These are phyloP conservation scores for Capsicum baccatum DNA, from an alignment of 257 asterid species.

Conservation along the genomic window DNA sequence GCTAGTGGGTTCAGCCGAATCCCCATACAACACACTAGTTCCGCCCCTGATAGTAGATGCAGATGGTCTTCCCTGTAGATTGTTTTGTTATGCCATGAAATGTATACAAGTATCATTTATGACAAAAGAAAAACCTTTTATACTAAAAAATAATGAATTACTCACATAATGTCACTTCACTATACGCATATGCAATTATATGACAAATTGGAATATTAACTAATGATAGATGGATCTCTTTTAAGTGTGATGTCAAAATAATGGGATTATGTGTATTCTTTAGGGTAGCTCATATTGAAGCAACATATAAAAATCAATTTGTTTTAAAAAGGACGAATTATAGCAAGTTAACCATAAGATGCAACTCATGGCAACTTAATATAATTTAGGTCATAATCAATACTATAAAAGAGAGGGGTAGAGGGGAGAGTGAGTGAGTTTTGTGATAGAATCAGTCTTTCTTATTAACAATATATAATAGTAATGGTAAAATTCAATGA, in stretches of 20 bases:
- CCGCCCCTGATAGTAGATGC: too few species aligned
- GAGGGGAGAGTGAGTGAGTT: background rate
- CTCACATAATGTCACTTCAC: background rate
- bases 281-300: background rate
- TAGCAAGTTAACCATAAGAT: background rate
- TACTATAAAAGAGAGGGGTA: background rate
- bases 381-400: background rate
- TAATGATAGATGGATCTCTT: background rate
- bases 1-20: too few species aligned
- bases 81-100: too few species aligned
- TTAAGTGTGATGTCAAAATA: background rate
- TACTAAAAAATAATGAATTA: background rate
- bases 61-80: too few species aligned
- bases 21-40: too few species aligned
- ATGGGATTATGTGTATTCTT: background rate
- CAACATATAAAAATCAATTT: background rate
- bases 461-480: background rate
- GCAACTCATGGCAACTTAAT: background rate
- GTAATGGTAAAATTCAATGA: background rate
- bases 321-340: background rate
- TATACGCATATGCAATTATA: background rate
- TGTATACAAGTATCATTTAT: too few species aligned
- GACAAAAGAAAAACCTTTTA: too few species aligned
- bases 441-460: background rate
- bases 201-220: background rate